Evolutionary conservation across 1,284 basidiomycete species (phyloP).

Genomic region (Somion occarium): DNA sequence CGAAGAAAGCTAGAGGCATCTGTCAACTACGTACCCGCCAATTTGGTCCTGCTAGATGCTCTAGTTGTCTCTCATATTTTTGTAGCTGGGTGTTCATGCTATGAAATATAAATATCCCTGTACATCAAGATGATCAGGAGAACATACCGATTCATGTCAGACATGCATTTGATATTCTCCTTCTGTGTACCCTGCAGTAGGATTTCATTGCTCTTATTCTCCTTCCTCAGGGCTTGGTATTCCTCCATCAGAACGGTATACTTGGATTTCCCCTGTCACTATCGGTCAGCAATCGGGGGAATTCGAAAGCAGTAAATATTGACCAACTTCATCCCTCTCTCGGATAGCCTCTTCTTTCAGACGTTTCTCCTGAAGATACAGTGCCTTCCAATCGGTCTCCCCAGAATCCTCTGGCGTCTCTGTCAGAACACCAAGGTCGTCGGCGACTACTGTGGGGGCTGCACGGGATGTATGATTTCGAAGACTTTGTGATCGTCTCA

Average conservation of each 20-base stretch:
- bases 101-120: neutral
- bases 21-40: slow-evolving; percentile 56
- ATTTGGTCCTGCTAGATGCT: slow-evolving; percentile 65
- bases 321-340: slow-evolving; percentile 56
- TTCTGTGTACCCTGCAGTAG: slow-evolving; percentile 69
- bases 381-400: slow-evolving; percentile 35
- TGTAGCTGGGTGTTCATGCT: slow-evolving; percentile 27
- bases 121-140: neutral
- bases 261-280: too few relatives aligned
- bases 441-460: slow-evolving; percentile 29
- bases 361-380: slow-evolving; percentile 45
- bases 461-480: slow-evolving; percentile 41
- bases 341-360: slow-evolving; percentile 47
- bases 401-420: slow-evolving; percentile 47
- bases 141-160: slow-evolving; percentile 1
- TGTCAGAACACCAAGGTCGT: slow-evolving; percentile 53
- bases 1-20: neutral
- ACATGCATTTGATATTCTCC: slow-evolving; percentile 43
- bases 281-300: neutral
- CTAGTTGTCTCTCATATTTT: slow-evolving; percentile 64
- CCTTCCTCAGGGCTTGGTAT: slow-evolving; percentile 53
- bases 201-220: slow-evolving; percentile 67
- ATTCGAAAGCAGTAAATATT: neutral
- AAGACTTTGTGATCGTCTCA: slow-evolving; percentile 44
- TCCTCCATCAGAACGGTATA: slow-evolving; percentile 24